A percentile compares a stretch with the other conserved stretches of the same genome.
Evolutionary conservation across 2,329 filamentous ascomycete genomes (phyloP).

Genomic region (Myriosclerotinia curreyana): DNA sequence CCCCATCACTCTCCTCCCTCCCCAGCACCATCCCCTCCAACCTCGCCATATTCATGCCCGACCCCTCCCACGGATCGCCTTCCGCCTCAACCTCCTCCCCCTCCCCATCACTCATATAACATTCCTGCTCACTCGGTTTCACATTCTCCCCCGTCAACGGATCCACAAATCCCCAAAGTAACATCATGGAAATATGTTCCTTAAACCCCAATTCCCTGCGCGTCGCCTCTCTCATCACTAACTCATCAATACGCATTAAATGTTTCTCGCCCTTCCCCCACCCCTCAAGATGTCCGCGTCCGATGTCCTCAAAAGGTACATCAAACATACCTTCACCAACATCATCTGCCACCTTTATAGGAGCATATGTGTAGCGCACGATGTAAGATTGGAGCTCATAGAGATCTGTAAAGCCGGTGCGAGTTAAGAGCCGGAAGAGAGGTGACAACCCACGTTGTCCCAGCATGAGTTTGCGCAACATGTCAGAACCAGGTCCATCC

Average conservation of each 20-base stretch:
- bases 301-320: constrained; percentile 52
- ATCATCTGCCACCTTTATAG: constrained; percentile 36
- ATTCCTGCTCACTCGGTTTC: constrained; percentile 49
- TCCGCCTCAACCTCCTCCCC: not conserved
- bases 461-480: constrained; percentile 56
- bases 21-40: constrained; percentile 3
- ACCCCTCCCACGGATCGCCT: constrained; percentile 11
- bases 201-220: constrained; percentile 54
- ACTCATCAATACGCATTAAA: constrained; percentile 56
- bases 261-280: constrained; percentile 50
- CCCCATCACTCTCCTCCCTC: not conserved
- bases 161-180: constrained; percentile 61
- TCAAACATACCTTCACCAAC: constrained; percentile 41
- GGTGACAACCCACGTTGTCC: constrained; percentile 55
- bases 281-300: constrained; percentile 52
- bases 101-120: constrained; percentile 52
- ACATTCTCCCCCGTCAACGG: constrained; percentile 50
- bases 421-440: constrained; percentile 59
- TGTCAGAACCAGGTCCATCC: constrained; percentile 49
- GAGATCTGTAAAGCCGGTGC: constrained; percentile 49
- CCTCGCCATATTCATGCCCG: constrained; percentile 14
- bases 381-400: constrained; percentile 55
- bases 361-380: constrained; percentile 53
- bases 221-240: constrained; percentile 55
- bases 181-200: constrained; percentile 53